phyloP scores from a whole-genome alignment of 345 rosid genomes.

The Lenwebbia sp. region DNA sequence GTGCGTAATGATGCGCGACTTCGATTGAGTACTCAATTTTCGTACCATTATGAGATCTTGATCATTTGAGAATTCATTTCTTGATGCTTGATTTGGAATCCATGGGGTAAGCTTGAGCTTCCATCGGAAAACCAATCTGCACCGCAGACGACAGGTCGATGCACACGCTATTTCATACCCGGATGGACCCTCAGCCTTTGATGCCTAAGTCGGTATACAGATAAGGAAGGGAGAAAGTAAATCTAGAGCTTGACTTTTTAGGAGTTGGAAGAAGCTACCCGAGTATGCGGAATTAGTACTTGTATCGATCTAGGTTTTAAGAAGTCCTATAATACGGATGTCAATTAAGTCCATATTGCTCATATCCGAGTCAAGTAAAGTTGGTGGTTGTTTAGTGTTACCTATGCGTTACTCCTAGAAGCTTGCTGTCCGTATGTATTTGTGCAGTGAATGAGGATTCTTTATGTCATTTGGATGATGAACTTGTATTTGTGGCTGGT shows the following conservation, averaged over 20 bases:
- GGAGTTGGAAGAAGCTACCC: neutral
- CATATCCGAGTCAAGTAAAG: neutral
- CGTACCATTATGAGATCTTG: fast-evolving
- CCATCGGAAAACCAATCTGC: no score
- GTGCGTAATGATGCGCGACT: neutral
- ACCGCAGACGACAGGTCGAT: no score
- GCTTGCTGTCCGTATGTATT: no score
- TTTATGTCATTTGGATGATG: no score
- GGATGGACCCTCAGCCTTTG: no score
- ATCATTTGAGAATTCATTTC: neutral
- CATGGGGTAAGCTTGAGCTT: no score
- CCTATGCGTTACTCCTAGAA: neutral
- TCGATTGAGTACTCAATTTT: neutral
- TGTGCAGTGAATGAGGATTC: no score
- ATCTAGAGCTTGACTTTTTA: no score
- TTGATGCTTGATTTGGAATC: neutral
- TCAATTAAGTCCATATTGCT: neutral
- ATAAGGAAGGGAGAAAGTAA: no score
- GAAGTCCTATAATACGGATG: no score
- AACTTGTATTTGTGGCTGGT: neutral
- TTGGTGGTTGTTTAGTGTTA: neutral
- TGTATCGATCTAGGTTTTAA: neutral
- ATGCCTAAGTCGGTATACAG: no score
- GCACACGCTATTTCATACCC: no score
- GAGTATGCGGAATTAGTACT: neutral